phyloP scores from a whole-genome alignment of 805 yeast species.

The Teunomyces kruisii region DNA sequence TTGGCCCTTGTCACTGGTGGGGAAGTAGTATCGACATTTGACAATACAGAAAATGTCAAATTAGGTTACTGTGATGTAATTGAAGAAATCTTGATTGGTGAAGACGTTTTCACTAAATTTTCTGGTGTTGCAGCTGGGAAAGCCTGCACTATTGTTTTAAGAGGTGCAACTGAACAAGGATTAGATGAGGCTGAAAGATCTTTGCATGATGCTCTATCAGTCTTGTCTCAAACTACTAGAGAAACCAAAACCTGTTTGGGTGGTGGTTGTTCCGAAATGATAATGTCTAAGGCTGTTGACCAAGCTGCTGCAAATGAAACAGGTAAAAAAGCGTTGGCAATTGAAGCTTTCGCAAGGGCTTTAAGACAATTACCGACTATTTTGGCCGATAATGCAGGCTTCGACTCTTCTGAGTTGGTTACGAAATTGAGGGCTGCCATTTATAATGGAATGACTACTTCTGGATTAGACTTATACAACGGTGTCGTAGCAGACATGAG shows the following conservation, averaged over 20 bases:
- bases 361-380: slow-evolving; percentile 93
- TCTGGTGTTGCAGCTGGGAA: slow-evolving; percentile 95
- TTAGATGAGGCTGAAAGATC: slow-evolving; percentile 50
- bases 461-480: slow-evolving; percentile 83
- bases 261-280: slow-evolving; percentile 87
- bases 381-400: slow-evolving; percentile 96
- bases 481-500: slow-evolving; percentile 94
- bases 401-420: slow-evolving; percentile 88
- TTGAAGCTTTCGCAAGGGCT: slow-evolving; percentile 92
- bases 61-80: slow-evolving; percentile 86
- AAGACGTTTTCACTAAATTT: slow-evolving; percentile 84
- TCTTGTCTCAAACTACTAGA: slow-evolving; percentile 88
- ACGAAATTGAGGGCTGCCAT: slow-evolving; percentile 87
- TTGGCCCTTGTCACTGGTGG: slow-evolving; percentile 97
- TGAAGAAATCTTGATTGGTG: slow-evolving; percentile 93
- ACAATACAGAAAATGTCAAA: slow-evolving; percentile 80
- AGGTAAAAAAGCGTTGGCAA: slow-evolving; percentile 91
- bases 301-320: slow-evolving; percentile 86
- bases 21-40: slow-evolving; percentile 96
- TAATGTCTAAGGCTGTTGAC: slow-evolving; percentile 96
- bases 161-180: slow-evolving; percentile 55
- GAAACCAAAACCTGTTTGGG: slow-evolving; percentile 92
- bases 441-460: slow-evolving; percentile 87
- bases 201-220: slow-evolving; percentile 93
- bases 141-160: slow-evolving; percentile 91